phyloP scores from a whole-genome alignment of 2,329 filamentous ascomycete species.

The Corinectria fuckeliana region DNA sequence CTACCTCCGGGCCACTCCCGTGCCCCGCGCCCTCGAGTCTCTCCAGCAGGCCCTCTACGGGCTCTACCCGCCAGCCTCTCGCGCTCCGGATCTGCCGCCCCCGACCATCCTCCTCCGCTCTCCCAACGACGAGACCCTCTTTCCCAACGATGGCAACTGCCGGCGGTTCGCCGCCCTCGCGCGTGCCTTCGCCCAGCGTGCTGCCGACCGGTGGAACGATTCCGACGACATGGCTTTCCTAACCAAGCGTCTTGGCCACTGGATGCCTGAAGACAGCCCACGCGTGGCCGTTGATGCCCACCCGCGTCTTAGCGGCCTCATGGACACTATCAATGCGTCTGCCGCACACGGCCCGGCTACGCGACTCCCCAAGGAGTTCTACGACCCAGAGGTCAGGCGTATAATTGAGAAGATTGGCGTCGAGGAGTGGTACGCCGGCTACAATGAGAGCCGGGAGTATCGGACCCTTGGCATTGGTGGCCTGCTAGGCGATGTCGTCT shows the following conservation, averaged over 20 bases:
- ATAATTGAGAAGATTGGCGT: slow-evolving; percentile 79
- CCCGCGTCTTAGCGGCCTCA: slow-evolving; percentile 85
- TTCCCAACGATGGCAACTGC: slow-evolving; percentile 79
- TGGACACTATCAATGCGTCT: slow-evolving; percentile 93
- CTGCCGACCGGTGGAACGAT: slow-evolving; percentile 76
- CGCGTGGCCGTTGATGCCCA: slow-evolving; percentile 82
- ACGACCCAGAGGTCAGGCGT: slow-evolving; percentile 73
- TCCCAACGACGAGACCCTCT: slow-evolving; percentile 76
- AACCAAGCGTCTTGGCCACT: slow-evolving; percentile 77
- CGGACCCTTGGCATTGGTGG: slow-evolving; percentile 86
- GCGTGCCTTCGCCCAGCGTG: slow-evolving; percentile 73
- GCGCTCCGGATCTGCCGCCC: slow-evolving; percentile 57
- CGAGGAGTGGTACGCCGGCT: slow-evolving; percentile 94
- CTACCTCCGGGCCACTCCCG: slow-evolving; percentile 76
- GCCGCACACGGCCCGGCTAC: slow-evolving; percentile 79
- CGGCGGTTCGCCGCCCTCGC: slow-evolving; percentile 73
- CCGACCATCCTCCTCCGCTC: slow-evolving; percentile 71
- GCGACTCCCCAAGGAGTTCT: slow-evolving; percentile 83
- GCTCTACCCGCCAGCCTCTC: slow-evolving; percentile 68
- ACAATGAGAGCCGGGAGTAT: slow-evolving; percentile 84
- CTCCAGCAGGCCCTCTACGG: slow-evolving; percentile 78
- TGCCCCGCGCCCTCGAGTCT: slow-evolving; percentile 78
- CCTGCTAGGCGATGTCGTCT: slow-evolving; percentile 82
- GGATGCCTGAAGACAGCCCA: slow-evolving; percentile 76
- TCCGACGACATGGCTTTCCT: slow-evolving; percentile 85